Percentiles rank a stretch among this genome's conserved stretches.
Conservation (phyloP, 2,329 filamentous ascomycete species). For the Cylindrodendrum hubeiense region DNA sequence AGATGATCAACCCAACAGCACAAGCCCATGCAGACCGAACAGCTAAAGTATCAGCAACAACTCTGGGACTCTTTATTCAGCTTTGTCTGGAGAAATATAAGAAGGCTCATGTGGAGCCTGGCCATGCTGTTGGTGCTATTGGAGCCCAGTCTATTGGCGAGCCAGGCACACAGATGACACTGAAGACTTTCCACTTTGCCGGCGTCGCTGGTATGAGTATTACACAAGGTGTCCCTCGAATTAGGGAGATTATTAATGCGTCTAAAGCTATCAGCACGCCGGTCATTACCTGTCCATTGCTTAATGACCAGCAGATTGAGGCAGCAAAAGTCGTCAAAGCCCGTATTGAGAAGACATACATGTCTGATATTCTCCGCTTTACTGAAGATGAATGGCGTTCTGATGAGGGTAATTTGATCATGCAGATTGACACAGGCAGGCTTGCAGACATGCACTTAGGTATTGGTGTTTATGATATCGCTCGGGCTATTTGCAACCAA, state of each 20-base stretch:
- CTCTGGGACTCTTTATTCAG: conserved; percentile 80
- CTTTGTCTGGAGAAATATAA: conserved; percentile 92
- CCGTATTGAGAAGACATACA: conserved; percentile 92
- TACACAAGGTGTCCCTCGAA: conserved; percentile 98
- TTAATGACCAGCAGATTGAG: conserved; percentile 79
- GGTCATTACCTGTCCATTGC: conserved; percentile 87
- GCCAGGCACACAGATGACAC: conserved; percentile 97
- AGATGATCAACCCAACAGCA: conserved; percentile 35
- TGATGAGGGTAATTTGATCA: conserved; percentile 79
- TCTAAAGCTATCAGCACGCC: conserved; percentile 94
- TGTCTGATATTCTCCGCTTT: conserved; percentile 83
- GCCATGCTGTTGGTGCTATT: conserved; percentile 94
- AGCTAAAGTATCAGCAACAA: conserved; percentile 83
- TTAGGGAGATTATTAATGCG: conserved; percentile 99
- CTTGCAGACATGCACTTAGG: conserved; percentile 87
- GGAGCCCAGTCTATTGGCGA: conserved; percentile 98
- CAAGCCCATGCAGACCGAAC: conserved; percentile 74
- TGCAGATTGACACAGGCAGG: conserved; percentile 84
- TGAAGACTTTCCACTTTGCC: conserved; percentile 99
- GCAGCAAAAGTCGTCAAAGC: conserved; percentile 93
- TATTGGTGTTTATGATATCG: conserved; percentile 79
- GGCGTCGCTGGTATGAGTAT: conserved; percentile 99
- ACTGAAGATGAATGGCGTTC: conserved; percentile 92
- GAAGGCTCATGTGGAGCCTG: conserved; percentile 91
- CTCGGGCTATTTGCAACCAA: conserved; percentile 80